phyloP scores from a whole-genome alignment of 148 eudicot species.

The Mesembryanthemum crystallinum region DNA sequence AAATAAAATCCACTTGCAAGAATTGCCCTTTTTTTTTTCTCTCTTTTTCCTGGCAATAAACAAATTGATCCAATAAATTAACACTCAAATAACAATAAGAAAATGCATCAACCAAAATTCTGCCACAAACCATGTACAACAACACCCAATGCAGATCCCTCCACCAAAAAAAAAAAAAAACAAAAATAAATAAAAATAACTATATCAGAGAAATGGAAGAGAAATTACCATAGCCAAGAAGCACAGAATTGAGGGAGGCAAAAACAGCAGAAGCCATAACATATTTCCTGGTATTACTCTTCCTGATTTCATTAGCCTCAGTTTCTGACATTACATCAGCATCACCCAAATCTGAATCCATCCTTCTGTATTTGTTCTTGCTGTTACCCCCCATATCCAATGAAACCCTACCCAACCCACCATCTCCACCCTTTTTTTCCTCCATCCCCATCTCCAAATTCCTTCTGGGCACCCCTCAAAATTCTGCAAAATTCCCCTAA shows the following conservation, averaged over 20 bases:
- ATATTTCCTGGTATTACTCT: conserved; percentile 41
- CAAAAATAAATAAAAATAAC: not conserved
- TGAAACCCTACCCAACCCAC: conserved; percentile 7
- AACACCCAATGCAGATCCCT: not conserved
- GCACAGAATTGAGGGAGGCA: conserved; percentile 80
- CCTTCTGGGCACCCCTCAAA: conserved; percentile 18
- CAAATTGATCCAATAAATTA: not conserved
- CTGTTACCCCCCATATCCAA: not conserved
- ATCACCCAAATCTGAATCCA: conserved; percentile 34
- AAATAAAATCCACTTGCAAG: not conserved
- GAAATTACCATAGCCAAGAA: conserved; percentile 73
- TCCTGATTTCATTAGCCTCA: conserved; percentile 28
- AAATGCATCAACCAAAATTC: not conserved
- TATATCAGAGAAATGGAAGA: not conserved
- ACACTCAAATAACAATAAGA: not conserved
- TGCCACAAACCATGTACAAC: not conserved
- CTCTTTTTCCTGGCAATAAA: not conserved
- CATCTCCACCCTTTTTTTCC: conserved; percentile 43
- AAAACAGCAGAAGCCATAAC: conserved; percentile 67
- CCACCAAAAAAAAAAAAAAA: not conserved
- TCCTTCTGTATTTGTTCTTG: conserved; percentile 44
- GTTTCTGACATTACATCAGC: conserved; percentile 24
- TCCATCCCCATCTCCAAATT: conserved; percentile 40
- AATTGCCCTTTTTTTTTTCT: too few relatives aligned
- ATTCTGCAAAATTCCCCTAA: not conserved